Conservation (phyloP, 495 filamentous ascomycete species). For the Recurvomyces mirabilis region DNA sequence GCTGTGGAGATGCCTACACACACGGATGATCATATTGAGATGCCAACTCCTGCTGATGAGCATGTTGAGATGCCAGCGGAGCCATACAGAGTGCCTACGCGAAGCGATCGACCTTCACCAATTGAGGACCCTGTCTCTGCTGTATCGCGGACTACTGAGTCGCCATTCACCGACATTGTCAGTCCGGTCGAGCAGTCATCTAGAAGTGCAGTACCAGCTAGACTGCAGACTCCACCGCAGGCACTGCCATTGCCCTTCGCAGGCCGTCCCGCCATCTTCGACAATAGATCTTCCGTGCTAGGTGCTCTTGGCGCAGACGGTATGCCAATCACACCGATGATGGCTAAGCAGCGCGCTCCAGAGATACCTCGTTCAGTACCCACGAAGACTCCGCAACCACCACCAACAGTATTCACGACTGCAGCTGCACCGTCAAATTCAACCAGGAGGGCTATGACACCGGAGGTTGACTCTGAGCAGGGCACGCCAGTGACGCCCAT, state of each 20-base stretch:
- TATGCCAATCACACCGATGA: conserved; percentile 14
- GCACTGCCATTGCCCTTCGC: neutral
- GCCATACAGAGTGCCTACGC: too few species aligned
- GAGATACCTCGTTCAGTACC: neutral
- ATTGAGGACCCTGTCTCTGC: conserved; percentile 2
- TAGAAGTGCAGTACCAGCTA: neutral
- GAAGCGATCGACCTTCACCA: neutral
- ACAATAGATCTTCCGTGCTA: conserved; percentile 11
- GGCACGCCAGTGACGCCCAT: neutral
- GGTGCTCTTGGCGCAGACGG: conserved; percentile 18
- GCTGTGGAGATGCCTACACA: conserved; percentile 8
- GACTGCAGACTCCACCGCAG: neutral
- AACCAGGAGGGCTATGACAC: too few species aligned
- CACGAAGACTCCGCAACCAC: neutral
- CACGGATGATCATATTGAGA: neutral
- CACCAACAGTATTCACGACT: too few species aligned
- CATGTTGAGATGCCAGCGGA: conserved; percentile 4
- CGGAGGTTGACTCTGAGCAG: neutral
- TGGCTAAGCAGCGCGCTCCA: neutral
- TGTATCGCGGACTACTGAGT: neutral
- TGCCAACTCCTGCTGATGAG: neutral
- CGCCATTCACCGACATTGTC: neutral
- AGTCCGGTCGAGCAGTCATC: neutral
- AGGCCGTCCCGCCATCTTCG: conserved; percentile 3
- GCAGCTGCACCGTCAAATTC: too few species aligned